Evolutionary conservation across 2,329 filamentous ascomycete genomes (phyloP), one percentile per base, ranked within the genome.

Genomic region (Penicillium sp.): DNA sequence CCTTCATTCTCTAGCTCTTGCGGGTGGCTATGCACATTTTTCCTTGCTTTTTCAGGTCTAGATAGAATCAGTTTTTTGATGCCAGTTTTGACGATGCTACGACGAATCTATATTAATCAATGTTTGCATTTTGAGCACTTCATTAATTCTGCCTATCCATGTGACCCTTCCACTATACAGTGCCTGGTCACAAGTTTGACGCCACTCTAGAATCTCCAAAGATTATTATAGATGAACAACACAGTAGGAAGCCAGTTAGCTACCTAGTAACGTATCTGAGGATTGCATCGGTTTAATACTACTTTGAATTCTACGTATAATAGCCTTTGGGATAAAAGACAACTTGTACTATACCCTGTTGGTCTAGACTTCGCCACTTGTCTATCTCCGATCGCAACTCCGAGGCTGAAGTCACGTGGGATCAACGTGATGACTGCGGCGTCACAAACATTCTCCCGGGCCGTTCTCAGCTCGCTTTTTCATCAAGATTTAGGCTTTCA

Each of bases 351-450:
- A n/a, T n/a, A n/a, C n/a, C n/a, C n/a, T n/a, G n/a, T n/a, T n/a
- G 16, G 24, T 45, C 42, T 45, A 45, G 42, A 45, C 24, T 42
- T 19, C 26, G 42, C 42, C 42, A 45, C 42, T 24, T 23, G 7
- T 24, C 36, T 61, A 64, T 47, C 56, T 59, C 59, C 59, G 58
- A 48, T 28, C 29, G 49, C 51, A 55, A 18, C 53, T 34, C 62
- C 62, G 61, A 65, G 48, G 40, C 48, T 51, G 29, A 33, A 23
- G 55, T 64, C 62, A 65, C 63, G 63, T 64, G 63, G 39, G 24
- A 45, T 19, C 11, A 56, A 54, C 51, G 55, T 62, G 55, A 63
- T 61, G 45, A 42, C 53, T 36, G 43, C 33, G 50, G 51, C 47
- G 49, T 61, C 56, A 60, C 54, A 61, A 52, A 52, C 60, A 56